These are phyloP conservation scores for Taxillus chinensis DNA, from an alignment of 164 flowering plant species.

Conservation along the genomic window DNA sequence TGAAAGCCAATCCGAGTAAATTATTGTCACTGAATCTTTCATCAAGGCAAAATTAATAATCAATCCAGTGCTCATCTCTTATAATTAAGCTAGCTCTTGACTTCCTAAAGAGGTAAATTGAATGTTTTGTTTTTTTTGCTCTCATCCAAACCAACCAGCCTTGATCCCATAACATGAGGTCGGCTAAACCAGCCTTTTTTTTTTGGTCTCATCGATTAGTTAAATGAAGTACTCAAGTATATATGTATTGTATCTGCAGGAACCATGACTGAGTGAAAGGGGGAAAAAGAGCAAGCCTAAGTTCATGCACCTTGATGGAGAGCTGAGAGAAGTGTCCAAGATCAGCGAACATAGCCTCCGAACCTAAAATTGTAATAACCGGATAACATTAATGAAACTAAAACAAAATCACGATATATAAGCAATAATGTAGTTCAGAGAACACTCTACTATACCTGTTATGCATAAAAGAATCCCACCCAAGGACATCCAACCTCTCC, in stretches of 20 bases:
- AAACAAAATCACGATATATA: background rate
- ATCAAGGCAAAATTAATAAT: background rate
- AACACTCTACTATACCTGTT: slow-evolving; percentile 40
- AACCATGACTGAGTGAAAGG: no score
- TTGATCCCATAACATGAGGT: no score
- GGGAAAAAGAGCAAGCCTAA: background rate
- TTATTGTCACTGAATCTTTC: background rate
- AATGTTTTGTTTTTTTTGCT: no score
- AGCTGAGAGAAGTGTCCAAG: slow-evolving; percentile 85
- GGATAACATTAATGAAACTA: background rate
- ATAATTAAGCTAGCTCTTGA: no score
- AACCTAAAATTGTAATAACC: slow-evolving; percentile 36
- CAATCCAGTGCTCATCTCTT: background rate
- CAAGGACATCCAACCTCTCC: slow-evolving; percentile 72
- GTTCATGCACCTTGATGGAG: slow-evolving; percentile 58
- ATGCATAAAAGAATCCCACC: slow-evolving; percentile 76
- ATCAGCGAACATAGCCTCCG: slow-evolving; percentile 94
- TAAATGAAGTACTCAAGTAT: no score
- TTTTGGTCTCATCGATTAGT: no score
- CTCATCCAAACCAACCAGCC: no score
- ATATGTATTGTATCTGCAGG: no score
- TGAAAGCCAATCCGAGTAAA: background rate
- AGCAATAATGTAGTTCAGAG: background rate
- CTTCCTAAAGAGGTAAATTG: no score
- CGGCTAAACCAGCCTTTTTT: no score